phyloP scores from a whole-genome alignment of 257 asterid species.

The Rhazya stricta region DNA sequence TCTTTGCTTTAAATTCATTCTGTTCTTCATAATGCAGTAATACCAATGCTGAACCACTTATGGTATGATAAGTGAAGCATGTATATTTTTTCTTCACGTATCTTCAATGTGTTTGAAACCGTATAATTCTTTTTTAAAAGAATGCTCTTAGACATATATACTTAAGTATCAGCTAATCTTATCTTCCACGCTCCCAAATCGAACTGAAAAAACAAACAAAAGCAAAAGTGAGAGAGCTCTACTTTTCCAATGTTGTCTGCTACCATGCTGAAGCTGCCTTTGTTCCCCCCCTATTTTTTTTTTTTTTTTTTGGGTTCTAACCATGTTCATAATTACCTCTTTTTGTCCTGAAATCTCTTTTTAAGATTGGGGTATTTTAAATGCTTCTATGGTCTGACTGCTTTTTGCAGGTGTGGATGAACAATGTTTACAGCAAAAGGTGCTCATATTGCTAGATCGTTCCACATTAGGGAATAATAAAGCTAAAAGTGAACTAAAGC shows the following conservation, averaged over 20 bases:
- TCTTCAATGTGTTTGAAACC: no score
- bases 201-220: neutral
- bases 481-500: neutral
- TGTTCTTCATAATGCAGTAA: neutral
- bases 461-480: neutral
- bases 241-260: neutral
- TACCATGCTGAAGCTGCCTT: neutral
- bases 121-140: no score
- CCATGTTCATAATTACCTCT: neutral
- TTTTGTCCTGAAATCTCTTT: neutral
- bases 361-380: neutral
- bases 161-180: no score
- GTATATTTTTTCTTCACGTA: no score
- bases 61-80: no score
- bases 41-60: no score
- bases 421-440: neutral
- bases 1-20: neutral
- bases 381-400: neutral
- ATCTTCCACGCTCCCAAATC: no score
- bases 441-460: neutral
- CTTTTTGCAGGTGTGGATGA: neutral
- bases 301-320: neutral
- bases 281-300: neutral
- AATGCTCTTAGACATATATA: no score
- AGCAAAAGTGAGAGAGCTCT: neutral